phyloP scores from a whole-genome alignment of 1,139 yeast species.

The Sugiyamaella novakii region DNA sequence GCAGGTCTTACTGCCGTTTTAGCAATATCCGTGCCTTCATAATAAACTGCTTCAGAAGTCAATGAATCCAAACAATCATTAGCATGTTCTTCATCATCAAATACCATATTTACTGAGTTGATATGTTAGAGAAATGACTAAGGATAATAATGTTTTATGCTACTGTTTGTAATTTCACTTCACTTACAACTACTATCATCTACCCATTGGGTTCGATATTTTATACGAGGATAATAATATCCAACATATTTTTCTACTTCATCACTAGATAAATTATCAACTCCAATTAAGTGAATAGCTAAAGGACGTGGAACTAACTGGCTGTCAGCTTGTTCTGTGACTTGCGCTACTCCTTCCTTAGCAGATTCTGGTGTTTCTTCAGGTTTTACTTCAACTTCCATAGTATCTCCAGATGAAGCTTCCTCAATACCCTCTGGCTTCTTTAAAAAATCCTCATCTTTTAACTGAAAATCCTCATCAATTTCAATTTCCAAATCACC shows the following conservation, averaged over 20 bases:
- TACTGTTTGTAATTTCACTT: no score
- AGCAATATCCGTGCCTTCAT: conserved; percentile 31
- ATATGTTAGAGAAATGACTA: no score
- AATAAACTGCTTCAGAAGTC: conserved; percentile 38
- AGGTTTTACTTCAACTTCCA: conserved; percentile 2
- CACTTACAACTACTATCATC: conserved; percentile 56
- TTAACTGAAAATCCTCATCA: conserved; percentile 13
- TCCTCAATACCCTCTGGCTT: background rate
- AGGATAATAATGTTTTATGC: no score
- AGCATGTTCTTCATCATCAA: conserved; percentile 51
- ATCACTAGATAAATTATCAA: conserved; percentile 65
- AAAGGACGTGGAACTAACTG: conserved; percentile 39
- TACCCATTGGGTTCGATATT: conserved; percentile 66
- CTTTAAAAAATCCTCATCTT: background rate
- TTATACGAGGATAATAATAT: conserved; percentile 48
- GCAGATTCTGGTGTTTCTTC: background rate
- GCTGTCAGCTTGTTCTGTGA: background rate
- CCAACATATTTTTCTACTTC: conserved; percentile 62
- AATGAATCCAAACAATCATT: conserved; percentile 44
- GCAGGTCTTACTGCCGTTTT: conserved; percentile 38
- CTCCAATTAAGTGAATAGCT: conserved; percentile 61
- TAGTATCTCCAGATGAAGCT: background rate
- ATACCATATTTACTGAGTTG: conserved; percentile 52
- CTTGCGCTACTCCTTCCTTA: background rate
- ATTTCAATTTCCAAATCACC: conserved; percentile 10